Conservation (phyloP, 139 green algal species). For the Tetradesmus lagerheimii region DNA sequence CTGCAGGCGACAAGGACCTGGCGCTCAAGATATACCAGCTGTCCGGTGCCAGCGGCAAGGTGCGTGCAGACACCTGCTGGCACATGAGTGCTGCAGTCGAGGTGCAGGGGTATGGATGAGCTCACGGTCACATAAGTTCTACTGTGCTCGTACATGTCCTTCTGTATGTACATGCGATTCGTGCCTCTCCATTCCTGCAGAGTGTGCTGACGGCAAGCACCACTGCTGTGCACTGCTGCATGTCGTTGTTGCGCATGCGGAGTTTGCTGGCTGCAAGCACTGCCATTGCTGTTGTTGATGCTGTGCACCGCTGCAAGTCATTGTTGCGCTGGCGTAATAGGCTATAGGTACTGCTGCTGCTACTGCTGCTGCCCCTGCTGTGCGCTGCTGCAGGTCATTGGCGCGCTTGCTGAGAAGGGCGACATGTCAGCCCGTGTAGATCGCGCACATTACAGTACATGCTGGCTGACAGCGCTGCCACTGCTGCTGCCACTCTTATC, state of each 20-base stretch:
- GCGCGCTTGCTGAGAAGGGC: neutral
- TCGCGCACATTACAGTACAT: too few species aligned
- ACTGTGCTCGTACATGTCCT: too few species aligned
- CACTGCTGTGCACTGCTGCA: constrained; percentile 78
- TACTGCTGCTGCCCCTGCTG: neutral
- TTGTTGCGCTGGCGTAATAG: too few species aligned
- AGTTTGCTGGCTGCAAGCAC: too few species aligned
- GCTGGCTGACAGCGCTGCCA: too few species aligned
- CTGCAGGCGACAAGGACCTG: constrained; percentile 89
- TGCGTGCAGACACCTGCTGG: neutral
- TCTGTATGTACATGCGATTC: too few species aligned
- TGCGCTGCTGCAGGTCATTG: neutral
- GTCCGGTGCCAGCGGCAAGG: constrained; percentile 81
- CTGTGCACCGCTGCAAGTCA: too few species aligned
- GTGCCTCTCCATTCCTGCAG: too few species aligned
- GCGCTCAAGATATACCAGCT: constrained; percentile 93
- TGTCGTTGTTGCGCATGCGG: constrained; percentile 50
- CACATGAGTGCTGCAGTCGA: neutral
- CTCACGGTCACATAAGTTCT: too few species aligned
- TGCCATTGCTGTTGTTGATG: too few species aligned
- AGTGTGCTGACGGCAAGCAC: constrained; percentile 65
- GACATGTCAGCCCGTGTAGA: neutral
- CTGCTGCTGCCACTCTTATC: neutral
- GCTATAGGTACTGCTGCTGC: neutral
- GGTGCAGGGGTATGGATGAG: neutral